A percentile compares a stretch with the other conserved stretches of the same genome.
Evolutionary conservation across 805 yeast species (phyloP).

Genomic region (Sungouiella thailandica): DNA sequence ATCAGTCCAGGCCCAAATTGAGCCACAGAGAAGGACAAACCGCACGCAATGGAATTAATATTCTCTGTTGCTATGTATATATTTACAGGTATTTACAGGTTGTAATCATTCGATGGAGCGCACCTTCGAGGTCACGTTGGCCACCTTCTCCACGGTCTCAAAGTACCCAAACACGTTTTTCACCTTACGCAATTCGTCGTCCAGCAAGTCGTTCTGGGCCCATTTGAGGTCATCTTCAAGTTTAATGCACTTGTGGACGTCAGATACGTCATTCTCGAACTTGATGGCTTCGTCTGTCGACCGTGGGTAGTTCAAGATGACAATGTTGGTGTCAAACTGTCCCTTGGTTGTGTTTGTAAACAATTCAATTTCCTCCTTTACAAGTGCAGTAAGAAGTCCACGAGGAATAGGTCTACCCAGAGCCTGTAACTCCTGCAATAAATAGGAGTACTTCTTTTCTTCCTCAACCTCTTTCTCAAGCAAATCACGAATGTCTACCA

Average conservation of each 20-base stretch:
- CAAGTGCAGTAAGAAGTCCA: slow-evolving; percentile 49
- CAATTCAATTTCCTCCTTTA: slow-evolving; percentile 33
- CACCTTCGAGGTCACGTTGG: slow-evolving; percentile 3
- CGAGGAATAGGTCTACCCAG: slow-evolving; percentile 27
- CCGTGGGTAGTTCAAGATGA: slow-evolving; percentile 57
- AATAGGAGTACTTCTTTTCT: slow-evolving; percentile 45
- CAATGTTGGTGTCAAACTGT: slow-evolving; percentile 41
- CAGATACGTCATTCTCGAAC: slow-evolving; percentile 66
- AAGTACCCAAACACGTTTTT: slow-evolving; percentile 59
- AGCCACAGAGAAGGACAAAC: too few species aligned
- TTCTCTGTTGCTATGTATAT: neutral
- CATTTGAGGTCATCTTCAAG: slow-evolving; percentile 27
- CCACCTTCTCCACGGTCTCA: slow-evolving; percentile 54
- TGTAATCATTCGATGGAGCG: slow-evolving; percentile 1
- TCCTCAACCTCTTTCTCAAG: slow-evolving; percentile 42
- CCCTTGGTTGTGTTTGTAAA: slow-evolving; percentile 34
- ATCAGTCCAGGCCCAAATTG: too few species aligned
- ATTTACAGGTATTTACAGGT: slow-evolving; percentile 1
- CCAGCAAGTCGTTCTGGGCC: slow-evolving; percentile 12
- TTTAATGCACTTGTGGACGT: slow-evolving; percentile 38
- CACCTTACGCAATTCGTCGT: slow-evolving; percentile 21
- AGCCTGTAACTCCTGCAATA: slow-evolving; percentile 42
- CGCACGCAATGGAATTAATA: too few species aligned
- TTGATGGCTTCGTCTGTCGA: slow-evolving; percentile 61
- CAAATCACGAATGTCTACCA: slow-evolving; percentile 49